Evolutionary conservation across 371 early-diverging fungal species (phyloP).

Genomic region (Thermomucor indicae-seudaticae): DNA sequence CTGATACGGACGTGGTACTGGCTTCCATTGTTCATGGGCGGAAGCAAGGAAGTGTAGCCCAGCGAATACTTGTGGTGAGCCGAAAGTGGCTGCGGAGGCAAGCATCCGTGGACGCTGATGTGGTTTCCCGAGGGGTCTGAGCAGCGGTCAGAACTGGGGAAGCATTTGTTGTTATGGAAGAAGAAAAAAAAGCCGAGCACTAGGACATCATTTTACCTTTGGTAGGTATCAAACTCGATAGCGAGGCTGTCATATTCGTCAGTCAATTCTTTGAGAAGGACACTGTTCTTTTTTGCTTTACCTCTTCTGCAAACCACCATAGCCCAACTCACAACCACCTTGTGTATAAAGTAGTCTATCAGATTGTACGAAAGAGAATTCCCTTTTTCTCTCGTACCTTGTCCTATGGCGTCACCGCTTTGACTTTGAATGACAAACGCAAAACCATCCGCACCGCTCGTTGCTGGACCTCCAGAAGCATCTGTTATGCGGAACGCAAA

Average conservation of each 20-base stretch:
- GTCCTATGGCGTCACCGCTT: conserved; percentile 22
- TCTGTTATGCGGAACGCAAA: conserved; percentile 36
- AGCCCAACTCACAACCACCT: conserved; percentile 46
- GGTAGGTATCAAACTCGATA: conserved; percentile 55
- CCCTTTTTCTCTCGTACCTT: conserved; percentile 14
- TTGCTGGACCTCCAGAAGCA: conserved; percentile 11
- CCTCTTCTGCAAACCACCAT: conserved; percentile 39
- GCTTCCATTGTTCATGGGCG: conserved; percentile 28
- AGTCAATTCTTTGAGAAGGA: not conserved
- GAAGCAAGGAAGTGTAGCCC: conserved; percentile 37
- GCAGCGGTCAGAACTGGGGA: conserved; percentile 30
- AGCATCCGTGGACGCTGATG: conserved; percentile 42
- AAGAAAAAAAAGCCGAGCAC: not conserved
- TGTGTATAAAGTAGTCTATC: not conserved
- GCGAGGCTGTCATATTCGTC: conserved; percentile 36
- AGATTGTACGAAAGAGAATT: not conserved
- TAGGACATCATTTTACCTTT: conserved; percentile 23
- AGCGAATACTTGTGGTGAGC: conserved; percentile 43
- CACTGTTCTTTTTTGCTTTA: conserved; percentile 1
- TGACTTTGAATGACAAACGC: conserved; percentile 35
- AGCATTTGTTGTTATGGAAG: not conserved
- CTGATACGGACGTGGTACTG: conserved; percentile 26
- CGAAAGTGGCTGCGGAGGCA: conserved; percentile 25
- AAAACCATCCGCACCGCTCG: conserved; percentile 40
- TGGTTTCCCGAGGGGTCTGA: conserved; percentile 52